Conservation (phyloP, 2,329 filamentous ascomycete species). For the Zalaria obscura region DNA sequence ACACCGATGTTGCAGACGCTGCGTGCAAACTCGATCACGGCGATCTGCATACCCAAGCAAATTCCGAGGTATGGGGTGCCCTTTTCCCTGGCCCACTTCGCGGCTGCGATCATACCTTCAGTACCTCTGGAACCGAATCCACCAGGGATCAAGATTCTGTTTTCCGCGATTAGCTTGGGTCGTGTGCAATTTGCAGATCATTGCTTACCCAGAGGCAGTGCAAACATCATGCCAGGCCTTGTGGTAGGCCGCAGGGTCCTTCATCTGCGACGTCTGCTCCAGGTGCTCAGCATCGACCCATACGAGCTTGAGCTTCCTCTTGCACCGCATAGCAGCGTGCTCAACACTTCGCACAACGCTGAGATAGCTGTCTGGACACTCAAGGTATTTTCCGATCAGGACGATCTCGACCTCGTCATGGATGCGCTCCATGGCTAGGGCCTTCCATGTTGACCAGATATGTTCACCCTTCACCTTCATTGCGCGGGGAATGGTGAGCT, state of each 20-base stretch:
- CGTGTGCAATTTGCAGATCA: too few species aligned
- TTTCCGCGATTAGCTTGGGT: slow-evolving; percentile 40
- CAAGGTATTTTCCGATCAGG: slow-evolving; percentile 84
- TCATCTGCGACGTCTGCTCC: slow-evolving; percentile 48
- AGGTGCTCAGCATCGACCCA: slow-evolving; percentile 80
- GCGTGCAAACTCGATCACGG: slow-evolving; percentile 77
- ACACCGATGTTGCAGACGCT: slow-evolving; percentile 51
- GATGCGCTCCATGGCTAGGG: slow-evolving; percentile 50
- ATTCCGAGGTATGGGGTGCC: slow-evolving; percentile 76
- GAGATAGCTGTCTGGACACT: slow-evolving; percentile 74
- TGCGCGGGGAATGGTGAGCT: slow-evolving; percentile 30
- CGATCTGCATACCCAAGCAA: slow-evolving; percentile 84
- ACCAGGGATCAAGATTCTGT: slow-evolving; percentile 55
- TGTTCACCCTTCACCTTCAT: slow-evolving; percentile 47
- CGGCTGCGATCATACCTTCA: slow-evolving; percentile 78
- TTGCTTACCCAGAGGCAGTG: slow-evolving; percentile 5
- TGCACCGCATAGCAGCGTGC: slow-evolving; percentile 79
- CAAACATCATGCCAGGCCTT: slow-evolving; percentile 25
- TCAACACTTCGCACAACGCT: slow-evolving; percentile 77
- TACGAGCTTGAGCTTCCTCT: slow-evolving; percentile 61
- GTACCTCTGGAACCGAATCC: slow-evolving; percentile 74
- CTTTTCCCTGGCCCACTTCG: slow-evolving; percentile 75
- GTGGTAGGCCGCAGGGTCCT: slow-evolving; percentile 61
- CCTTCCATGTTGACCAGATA: slow-evolving; percentile 72
- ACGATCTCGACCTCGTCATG: slow-evolving; percentile 64